Base-by-base conservation (phyloP, 2,329 filamentous ascomycete species). In the Cucurbitaria berberidis region DNA sequence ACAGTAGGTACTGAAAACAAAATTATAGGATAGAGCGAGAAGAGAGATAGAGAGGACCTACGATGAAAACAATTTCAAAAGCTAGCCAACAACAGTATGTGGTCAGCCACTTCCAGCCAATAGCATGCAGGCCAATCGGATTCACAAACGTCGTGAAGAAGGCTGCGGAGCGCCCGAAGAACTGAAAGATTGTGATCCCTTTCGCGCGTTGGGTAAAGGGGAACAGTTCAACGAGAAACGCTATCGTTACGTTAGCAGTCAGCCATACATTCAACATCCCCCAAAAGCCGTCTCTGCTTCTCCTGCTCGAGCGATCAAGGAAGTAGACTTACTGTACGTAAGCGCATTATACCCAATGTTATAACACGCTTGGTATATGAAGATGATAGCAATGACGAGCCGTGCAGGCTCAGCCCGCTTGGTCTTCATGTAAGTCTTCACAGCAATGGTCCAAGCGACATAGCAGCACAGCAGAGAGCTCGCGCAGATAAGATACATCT, bases 291-390 rank as follows among this genome's bases (percentile, higher is more conserved):
- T 22, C 8, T 21, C 18, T 22, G 11, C 10, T 13, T 16, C 2
- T n/a, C 3, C 8, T 15, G 29, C 29, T 10, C 3, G 29, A 30
- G 4, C 6, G 3, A 32, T 43, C 7, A 15, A 30, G 8, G 18
- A 21, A 15, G 19, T 15, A n/a, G 4, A 62, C 60, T 62, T 56
- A 69, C 66, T 86, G 67, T 86, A 86, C 0, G 84, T 86, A 45
- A 88, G 74, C 10, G 85, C 83, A 60, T 87, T 88, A 66, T 86
- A 86, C 9, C 84, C 85, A 43, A 87, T 78, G 59, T 87, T 87
- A 64, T 87, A 88, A 55, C 65, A 68, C 2, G 64, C 60, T 18
- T 59, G 83, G 68, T 82, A 81, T 63, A 80, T 78, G 44, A 81
- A 82, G 63, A 82, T 79, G 63, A 81, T 80, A 48, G 76, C 77